Percentiles rank a stretch among this genome's conserved stretches.
Evolutionary conservation across 1,284 basidiomycete genomes (phyloP).

Genomic region (Agaricales sp.): DNA sequence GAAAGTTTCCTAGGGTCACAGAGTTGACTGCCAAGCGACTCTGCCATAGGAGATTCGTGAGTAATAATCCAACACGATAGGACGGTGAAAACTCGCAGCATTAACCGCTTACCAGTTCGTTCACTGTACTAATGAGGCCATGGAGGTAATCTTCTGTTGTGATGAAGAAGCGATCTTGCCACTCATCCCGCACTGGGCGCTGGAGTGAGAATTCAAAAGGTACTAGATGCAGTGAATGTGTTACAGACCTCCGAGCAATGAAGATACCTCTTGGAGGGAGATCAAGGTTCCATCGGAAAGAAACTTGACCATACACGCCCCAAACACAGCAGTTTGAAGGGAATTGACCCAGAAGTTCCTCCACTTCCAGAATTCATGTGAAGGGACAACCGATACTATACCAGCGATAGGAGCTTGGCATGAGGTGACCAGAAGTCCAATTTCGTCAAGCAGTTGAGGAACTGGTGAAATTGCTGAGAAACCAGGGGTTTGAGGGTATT

Average conservation of each 20-base stretch:
- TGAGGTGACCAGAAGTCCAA: conserved; percentile 41
- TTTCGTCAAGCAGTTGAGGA: conserved; percentile 43
- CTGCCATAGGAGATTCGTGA: conserved; percentile 25
- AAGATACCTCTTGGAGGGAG: conserved; percentile 39
- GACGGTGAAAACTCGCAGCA: background rate
- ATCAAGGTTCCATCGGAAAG: conserved; percentile 51
- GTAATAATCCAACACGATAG: background rate
- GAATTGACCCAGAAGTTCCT: conserved; percentile 70
- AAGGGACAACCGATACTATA: conserved; percentile 48
- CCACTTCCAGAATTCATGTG: conserved; percentile 75
- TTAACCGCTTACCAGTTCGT: conserved; percentile 56
- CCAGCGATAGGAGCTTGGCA: conserved; percentile 42
- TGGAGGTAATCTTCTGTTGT: conserved; percentile 82
- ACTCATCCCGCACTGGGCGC: conserved; percentile 53
- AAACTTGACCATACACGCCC: conserved; percentile 56
- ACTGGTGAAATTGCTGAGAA: conserved; percentile 29
- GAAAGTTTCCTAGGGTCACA: conserved; percentile 74
- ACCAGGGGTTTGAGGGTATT: conserved; percentile 5
- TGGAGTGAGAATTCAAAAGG: conserved; percentile 8
- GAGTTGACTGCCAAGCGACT: conserved; percentile 76
- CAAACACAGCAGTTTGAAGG: conserved; percentile 53
- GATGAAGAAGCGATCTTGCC: conserved; percentile 57
- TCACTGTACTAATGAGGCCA: conserved; percentile 69
- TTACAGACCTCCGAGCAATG: conserved; percentile 56
- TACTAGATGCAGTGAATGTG: conserved; percentile 6